These are phyloP conservation scores for Rhodocollybia butyracea DNA, from an alignment of 768 basidiomycete genomes.

Conservation along the genomic window DNA sequence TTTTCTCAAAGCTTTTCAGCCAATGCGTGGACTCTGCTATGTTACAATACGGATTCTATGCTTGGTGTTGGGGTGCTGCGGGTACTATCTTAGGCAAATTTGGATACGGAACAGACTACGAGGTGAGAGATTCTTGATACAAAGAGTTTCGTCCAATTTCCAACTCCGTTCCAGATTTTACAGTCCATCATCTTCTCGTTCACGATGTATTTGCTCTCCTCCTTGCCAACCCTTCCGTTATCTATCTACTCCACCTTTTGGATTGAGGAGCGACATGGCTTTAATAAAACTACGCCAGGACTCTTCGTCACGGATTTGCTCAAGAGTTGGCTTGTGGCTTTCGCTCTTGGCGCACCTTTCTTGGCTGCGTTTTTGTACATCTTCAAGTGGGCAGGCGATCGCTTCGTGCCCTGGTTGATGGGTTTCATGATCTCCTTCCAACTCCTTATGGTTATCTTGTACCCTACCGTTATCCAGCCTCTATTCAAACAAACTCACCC, in stretches of 20 bases:
- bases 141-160: too few relatives aligned
- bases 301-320: constrained; percentile 78
- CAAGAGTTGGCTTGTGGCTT: constrained; percentile 73
- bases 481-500: constrained; percentile 97
- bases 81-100: constrained; percentile 46
- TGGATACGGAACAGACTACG: constrained; percentile 70
- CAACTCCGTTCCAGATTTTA: constrained; percentile 50
- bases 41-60: constrained; percentile 75
- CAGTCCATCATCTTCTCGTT: constrained; percentile 81
- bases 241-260: constrained; percentile 88
- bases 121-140: constrained; percentile 44
- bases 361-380: constrained; percentile 84
- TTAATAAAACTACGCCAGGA: constrained; percentile 86
- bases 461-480: constrained; percentile 88
- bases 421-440: constrained; percentile 87
- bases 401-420: constrained; percentile 94
- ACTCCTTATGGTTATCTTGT: constrained; percentile 76
- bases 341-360: constrained; percentile 79
- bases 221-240: constrained; percentile 70
- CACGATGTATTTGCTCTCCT: constrained; percentile 61
- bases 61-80: constrained; percentile 76
- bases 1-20: constrained; percentile 72
- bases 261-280: constrained; percentile 92
- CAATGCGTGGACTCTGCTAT: constrained; percentile 67
- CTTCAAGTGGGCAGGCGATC: constrained; percentile 91